Conservation (phyloP, 164 flowering plant genomes). For the Akebia trifoliata region DNA sequence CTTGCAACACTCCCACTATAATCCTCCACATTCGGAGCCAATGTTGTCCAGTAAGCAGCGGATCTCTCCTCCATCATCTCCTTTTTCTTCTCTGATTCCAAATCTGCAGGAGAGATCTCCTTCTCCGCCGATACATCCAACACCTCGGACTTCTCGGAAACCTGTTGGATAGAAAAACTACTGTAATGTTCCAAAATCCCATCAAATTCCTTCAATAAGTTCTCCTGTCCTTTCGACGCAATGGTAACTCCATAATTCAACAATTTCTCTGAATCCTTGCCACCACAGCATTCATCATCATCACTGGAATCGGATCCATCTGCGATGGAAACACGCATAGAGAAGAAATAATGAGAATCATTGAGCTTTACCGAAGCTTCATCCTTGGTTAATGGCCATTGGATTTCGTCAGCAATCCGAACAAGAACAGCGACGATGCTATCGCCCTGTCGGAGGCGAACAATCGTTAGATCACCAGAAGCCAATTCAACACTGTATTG, state of each 20-base stretch:
- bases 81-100: constrained; percentile 44
- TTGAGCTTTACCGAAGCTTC: constrained; percentile 76
- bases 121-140: constrained; percentile 39
- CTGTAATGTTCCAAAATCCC: constrained; percentile 49
- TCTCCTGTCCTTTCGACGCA: constrained; percentile 71
- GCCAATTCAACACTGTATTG: constrained; percentile 82
- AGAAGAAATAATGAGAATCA: constrained; percentile 78
- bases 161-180: constrained; percentile 58
- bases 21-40: constrained; percentile 97
- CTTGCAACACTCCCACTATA: constrained; percentile 63
- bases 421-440: constrained; percentile 63
- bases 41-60: constrained; percentile 87
- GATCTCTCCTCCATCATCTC: constrained; percentile 60
- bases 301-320: too few relatives aligned
- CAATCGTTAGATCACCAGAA: constrained; percentile 49
- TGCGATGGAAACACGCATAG: constrained; percentile 41
- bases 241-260: constrained; percentile 79
- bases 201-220: constrained; percentile 50
- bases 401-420: constrained; percentile 62
- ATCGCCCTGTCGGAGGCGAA: constrained; percentile 50
- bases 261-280: too few relatives aligned
- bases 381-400: constrained; percentile 86
- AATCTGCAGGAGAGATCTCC: constrained; percentile 51
- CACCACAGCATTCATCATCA: constrained; percentile 5
- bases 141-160: constrained; percentile 27